Base-by-base conservation (phyloP, 1,284 basidiomycete species). In the Caloboletus firmus region DNA sequence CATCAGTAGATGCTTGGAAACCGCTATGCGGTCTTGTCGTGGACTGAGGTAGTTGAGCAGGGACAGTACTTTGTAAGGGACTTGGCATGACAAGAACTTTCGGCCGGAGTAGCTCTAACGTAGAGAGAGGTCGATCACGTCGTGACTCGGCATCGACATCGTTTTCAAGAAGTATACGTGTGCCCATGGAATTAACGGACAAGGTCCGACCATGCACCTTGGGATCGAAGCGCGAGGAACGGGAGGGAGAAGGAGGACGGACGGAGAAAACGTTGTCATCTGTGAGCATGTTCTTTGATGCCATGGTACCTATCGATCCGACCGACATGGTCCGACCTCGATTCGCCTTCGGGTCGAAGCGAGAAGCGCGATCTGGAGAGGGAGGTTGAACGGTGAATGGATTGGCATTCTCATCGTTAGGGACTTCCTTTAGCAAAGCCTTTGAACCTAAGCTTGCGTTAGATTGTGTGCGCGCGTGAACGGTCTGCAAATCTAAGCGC, bases 61-160 rank as follows among this genome's bases (percentile, higher is more conserved):
- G 59, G n/a, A 66, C 62, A 12, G 73, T 66, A 41, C 75, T 72
- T 66, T 91, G 90, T 48, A 92, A 72, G 4, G 90, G 89, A 62
- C 88, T 91, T 13, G 89, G 89, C 89, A 92, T 92, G 54, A 92
- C 84, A 44, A 92, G 82, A 26, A 93, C 78, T 68, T 92, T 93
- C 1, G 89, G 89, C 30, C 89, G 79, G 67, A 92, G 77, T 47
- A 92, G 73, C 24, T 92, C 90, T 54, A 87, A 62, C 15, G 85
- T 86, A 8, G 89, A 89, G 62, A 84, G 84, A 26, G 77, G 82
- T 39, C 81, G 79, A 39, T 84, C 79, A 49, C 76, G 76, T 39
- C 67, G 63, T 24, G 74, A 73, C 17, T 76, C 67, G 49, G 77
- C 76, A 54, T 73, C 69, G 44, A 63, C 76, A 59, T 85, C 84